phyloP scores from a whole-genome alignment of 2,329 filamentous ascomycete genomes.

The Venturia effusa region DNA sequence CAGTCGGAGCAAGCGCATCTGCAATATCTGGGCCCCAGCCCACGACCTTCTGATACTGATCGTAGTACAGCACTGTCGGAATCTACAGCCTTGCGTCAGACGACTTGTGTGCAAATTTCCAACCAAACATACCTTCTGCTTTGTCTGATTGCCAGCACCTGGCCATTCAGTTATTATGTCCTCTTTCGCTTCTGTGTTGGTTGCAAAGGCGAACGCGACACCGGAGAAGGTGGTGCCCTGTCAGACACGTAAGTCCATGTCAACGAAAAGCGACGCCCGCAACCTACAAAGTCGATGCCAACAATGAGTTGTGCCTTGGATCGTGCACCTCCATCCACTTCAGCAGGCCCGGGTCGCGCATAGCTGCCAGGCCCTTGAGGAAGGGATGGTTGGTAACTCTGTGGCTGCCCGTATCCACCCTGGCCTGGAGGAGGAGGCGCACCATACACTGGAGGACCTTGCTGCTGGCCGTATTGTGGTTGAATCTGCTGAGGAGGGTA shows the following conservation, averaged over 20 bases:
- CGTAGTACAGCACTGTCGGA: slow-evolving; percentile 97
- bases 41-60: slow-evolving; percentile 99
- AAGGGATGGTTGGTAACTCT: slow-evolving; percentile 19
- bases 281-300: slow-evolving; percentile 88
- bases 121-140: slow-evolving; percentile 71
- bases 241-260: neutral
- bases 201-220: slow-evolving; percentile 85
- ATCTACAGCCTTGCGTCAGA: slow-evolving; percentile 49
- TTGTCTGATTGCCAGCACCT: slow-evolving; percentile 91
- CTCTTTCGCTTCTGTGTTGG: slow-evolving; percentile 94
- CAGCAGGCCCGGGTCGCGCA: slow-evolving; percentile 33
- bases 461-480: slow-evolving; percentile 21
- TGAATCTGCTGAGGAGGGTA: slow-evolving; percentile 34
- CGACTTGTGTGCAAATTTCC: neutral
- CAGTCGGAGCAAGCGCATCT: slow-evolving; percentile 89
- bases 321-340: slow-evolving; percentile 78
- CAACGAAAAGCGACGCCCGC: neutral
- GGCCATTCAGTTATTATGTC: slow-evolving; percentile 99
- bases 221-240: slow-evolving; percentile 96
- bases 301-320: slow-evolving; percentile 97
- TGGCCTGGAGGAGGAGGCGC: slow-evolving; percentile 24
- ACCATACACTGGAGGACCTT: slow-evolving; percentile 24
- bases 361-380: slow-evolving; percentile 19
- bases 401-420: slow-evolving; percentile 20
- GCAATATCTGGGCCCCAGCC: slow-evolving; percentile 98